These are phyloP conservation scores for Aspergillus leporis DNA, from an alignment of 495 filamentous ascomycete species.

Conservation along the genomic window DNA sequence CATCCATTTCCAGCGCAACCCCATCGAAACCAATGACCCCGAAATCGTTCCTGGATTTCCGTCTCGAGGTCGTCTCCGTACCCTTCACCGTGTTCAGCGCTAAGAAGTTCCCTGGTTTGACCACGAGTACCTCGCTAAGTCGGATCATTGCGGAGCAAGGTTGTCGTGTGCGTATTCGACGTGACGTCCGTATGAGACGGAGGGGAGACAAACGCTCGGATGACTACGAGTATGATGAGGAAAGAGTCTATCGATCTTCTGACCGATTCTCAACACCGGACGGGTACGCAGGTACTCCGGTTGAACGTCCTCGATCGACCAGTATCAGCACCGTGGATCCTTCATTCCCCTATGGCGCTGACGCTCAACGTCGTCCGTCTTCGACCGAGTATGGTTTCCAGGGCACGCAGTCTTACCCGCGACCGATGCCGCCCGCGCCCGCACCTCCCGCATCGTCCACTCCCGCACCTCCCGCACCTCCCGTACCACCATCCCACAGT, in stretches of 20 bases:
- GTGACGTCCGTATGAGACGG: conserved; percentile 95
- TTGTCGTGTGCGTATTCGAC: conserved; percentile 92
- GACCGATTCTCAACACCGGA: conserved; percentile 60
- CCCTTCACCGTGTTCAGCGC: conserved; percentile 92
- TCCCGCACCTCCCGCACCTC: conserved; percentile 23
- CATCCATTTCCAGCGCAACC: conserved; percentile 21
- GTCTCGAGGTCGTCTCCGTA: conserved; percentile 87
- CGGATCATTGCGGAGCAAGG: conserved; percentile 94
- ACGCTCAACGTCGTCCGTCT: conserved; percentile 54
- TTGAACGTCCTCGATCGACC: conserved; percentile 68
- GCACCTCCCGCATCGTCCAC: conserved; percentile 24
- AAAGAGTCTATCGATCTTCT: conserved; percentile 60
- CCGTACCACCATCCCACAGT: conserved; percentile 20
- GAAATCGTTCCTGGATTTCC: conserved; percentile 55
- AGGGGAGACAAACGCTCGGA: conserved; percentile 71
- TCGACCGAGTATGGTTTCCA: conserved; percentile 52
- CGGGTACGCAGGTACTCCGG: conserved; percentile 37
- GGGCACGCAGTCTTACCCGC: conserved; percentile 38
- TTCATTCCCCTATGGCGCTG: conserved; percentile 31
- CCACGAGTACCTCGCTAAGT: conserved; percentile 86
- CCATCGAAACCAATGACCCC: conserved; percentile 37
- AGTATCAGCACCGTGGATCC: conserved; percentile 68
- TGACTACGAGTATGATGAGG: conserved; percentile 65
- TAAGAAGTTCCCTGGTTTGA: conserved; percentile 96
- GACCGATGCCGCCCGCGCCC: conserved; percentile 37